Evolutionary conservation across 768 basidiomycete genomes (phyloP), one percentile per base, ranked within the genome.

Genomic region (Pisolithus tinctorius): DNA sequence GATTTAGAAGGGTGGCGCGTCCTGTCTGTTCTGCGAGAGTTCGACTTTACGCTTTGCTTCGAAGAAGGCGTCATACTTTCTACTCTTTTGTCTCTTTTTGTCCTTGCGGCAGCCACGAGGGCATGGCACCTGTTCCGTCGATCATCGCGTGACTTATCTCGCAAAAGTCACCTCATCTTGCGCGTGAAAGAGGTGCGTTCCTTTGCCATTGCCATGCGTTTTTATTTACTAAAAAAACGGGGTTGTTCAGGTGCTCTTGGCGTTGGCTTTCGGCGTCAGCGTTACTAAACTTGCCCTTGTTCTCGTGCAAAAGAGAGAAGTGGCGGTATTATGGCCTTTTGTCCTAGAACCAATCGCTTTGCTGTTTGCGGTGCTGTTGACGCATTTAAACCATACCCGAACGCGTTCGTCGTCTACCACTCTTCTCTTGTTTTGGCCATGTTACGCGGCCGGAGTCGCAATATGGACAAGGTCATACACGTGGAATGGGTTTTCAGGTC

Each of bases 391-490:
- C 55, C 89, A 93, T 63, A 78, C 79, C 36, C 80, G 83, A 14
- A 78, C 83, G 1, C 78, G 82, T 16, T 74, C 77, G 8, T 86
- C 93, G 0, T 90, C 89, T 0, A 74, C 86, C 1, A 62, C 82
- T 11, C 68, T 93, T 36, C 78, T 96, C 9, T 63, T 94, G 45
- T 94, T 90, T 68, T 95, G 89, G 86, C 89, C 91, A 0, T 47
- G 77, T 8, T 88, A 90, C 58, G 46, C 79, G 11, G 17, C 73
- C 14, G 71, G 69, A 0, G 58, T 81, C 0, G 59, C 68, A 10
- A 63, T 88, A 5, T 82, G 85, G 78, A 70, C 80, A 0, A 78
- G 90, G 6, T 88, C 92, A 0, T 59, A 72, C 45, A 45, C 73
- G n/a, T 42, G 55, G 40, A 52, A 56, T 38, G 62, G 65, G 26